Evolutionary conservation across 345 rosid genomes (phyloP).

Genomic region (Aquilaria yunnanensis): DNA sequence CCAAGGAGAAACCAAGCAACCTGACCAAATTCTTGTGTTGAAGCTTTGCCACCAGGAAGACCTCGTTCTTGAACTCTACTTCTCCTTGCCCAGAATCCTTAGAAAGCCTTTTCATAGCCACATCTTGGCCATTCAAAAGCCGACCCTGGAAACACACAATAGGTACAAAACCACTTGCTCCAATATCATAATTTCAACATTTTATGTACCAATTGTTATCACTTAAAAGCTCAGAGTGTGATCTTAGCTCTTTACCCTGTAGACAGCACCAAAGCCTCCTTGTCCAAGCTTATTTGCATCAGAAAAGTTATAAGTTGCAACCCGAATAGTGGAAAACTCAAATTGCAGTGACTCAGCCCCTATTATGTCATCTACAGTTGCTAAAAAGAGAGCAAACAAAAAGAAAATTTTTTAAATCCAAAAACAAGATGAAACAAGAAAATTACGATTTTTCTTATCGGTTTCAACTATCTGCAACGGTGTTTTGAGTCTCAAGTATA

Average conservation of each 20-base stretch:
- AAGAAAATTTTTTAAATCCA: not conserved
- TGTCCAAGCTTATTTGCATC: slow-evolving; percentile 20
- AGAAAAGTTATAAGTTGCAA: slow-evolving; percentile 18
- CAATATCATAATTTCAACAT: not conserved
- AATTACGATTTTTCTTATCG: not conserved
- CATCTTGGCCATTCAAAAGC: slow-evolving; percentile 10
- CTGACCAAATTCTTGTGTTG: slow-evolving; percentile 38
- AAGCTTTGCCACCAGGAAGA: slow-evolving; percentile 15
- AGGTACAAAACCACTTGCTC: not conserved
- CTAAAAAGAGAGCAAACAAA: not conserved
- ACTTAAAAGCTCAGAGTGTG: not conserved
- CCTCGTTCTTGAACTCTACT: slow-evolving; percentile 19
- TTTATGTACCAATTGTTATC: not conserved
- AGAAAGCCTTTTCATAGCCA: slow-evolving; percentile 19
- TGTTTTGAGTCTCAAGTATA: slow-evolving; percentile 3
- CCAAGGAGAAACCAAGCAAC: slow-evolving; percentile 38
- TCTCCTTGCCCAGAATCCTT: slow-evolving; percentile 17
- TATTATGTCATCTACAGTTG: slow-evolving; percentile 9
- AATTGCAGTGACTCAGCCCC: slow-evolving; percentile 12
- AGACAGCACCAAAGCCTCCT: slow-evolving; percentile 25
- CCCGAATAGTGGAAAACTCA: slow-evolving; percentile 12
- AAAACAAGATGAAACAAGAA: not conserved
- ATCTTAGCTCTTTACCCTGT: slow-evolving; percentile 12
- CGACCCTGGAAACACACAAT: not conserved
- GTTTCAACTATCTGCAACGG: not conserved